Evolutionary conservation across 78 protist species (phyloP), one percentile per base, ranked within the genome.

Genomic region (Diacronema lutheri): DNA sequence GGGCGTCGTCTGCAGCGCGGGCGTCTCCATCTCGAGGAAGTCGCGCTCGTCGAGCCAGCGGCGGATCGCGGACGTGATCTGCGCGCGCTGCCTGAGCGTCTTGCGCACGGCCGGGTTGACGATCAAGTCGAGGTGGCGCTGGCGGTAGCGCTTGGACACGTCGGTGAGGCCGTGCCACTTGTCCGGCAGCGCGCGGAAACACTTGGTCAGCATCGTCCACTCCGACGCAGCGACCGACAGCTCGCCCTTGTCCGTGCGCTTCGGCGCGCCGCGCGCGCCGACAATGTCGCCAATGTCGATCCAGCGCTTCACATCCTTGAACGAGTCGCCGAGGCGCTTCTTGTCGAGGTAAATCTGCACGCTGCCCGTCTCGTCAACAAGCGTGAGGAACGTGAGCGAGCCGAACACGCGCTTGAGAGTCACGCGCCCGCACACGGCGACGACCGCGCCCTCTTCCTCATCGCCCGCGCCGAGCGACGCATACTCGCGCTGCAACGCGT

Each of bases 191-290:
- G 89, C 84, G 23, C 76, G 74, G 31, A 85, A 0, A 4, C 84
- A 35, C 50, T 85, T 85, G 73, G 89, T 85, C 4, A 85, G 83
- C 68, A 85, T 41, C 1, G 20, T 37, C 61, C 10, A 46, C 37
- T 85, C 23, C 11, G 14, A 1, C 41, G 50, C 76, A 0, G 4
- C 4, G 29, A 68, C 76, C 33, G 76, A 68, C 29, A 68, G 71
- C 73, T 92, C 90, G 50, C 94, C 94, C 57, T 64, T 89, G 37
- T 84, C 79, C 19, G 92, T 85, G 25, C 93, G 89, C 68, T 84
- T 82, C 16, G 84, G 41, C 50, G 37, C 20, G 16, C 94, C 94
- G 7, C 25, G 33, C 29, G 55, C 77, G 23, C 94, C 94, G 35
- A 92, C n/a, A 33, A 88, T 85, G 58, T 92, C 94, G n/a, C 93